phyloP scores from a whole-genome alignment of 2,329 filamentous ascomycete species.

The Periglandula ipomoeae region DNA sequence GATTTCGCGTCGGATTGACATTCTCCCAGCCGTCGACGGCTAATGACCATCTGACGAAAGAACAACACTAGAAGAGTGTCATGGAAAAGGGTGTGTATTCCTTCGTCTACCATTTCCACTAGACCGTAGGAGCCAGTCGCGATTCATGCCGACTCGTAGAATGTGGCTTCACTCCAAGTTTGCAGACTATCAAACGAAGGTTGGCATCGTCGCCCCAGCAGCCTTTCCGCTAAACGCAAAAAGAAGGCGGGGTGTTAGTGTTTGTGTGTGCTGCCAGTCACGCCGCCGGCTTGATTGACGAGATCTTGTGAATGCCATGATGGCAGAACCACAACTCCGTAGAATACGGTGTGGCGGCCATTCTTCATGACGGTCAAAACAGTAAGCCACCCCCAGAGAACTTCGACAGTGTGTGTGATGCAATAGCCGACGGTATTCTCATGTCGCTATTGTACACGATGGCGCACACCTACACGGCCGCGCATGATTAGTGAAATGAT shows the following conservation, averaged over 20 bases:
- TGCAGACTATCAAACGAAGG: not conserved
- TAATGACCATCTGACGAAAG: no score
- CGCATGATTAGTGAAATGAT: no score
- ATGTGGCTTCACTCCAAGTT: not conserved
- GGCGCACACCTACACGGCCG: no score
- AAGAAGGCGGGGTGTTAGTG: not conserved
- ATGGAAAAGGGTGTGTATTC: no score
- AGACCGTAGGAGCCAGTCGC: not conserved
- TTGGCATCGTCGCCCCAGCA: not conserved
- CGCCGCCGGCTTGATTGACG: not conserved
- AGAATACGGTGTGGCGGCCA: not conserved
- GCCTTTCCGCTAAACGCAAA: not conserved
- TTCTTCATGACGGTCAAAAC: no score
- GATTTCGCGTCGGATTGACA: no score
- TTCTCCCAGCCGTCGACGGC: no score
- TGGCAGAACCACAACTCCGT: no score
- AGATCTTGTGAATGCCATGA: not conserved
- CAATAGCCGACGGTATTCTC: not conserved
- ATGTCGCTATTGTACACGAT: no score
- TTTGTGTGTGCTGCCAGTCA: not conserved
- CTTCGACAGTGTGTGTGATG: not conserved
- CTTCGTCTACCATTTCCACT: not conserved
- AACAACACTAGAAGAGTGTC: no score
- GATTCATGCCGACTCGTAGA: not conserved
- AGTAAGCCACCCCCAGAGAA: no score